Conservation (phyloP, 371 early-diverging fungal species). For the Apophysomyces ossiformis region DNA sequence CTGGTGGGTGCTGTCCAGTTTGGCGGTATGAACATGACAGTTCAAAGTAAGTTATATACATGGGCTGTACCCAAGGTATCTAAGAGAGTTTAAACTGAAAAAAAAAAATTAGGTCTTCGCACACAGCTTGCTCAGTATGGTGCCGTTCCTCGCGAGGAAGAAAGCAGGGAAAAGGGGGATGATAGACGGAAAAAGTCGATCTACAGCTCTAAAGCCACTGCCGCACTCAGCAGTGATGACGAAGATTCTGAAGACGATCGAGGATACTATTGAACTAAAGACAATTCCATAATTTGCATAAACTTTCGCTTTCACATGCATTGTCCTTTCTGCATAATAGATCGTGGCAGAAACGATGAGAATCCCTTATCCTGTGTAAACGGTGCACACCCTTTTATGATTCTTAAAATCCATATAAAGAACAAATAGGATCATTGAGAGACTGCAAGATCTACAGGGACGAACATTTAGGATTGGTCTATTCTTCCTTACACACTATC, state of each 20-base stretch:
- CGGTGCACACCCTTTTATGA: too few relatives aligned
- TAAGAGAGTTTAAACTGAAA: too few relatives aligned
- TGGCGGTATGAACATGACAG: constrained; percentile 83
- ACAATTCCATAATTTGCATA: background rate
- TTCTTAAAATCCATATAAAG: too few relatives aligned
- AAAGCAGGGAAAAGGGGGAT: constrained; percentile 22
- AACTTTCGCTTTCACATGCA: background rate
- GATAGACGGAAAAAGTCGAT: constrained; percentile 35
- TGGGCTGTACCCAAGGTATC: background rate
- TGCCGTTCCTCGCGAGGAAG: constrained; percentile 49
- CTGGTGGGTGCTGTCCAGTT: constrained; percentile 80
- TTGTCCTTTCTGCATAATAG: too few relatives aligned
- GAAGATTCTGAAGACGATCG: constrained; percentile 57
- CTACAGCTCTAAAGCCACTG: constrained; percentile 54
- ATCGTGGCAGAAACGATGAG: too few relatives aligned
- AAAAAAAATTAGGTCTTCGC: constrained; percentile 30
- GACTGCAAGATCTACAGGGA: too few relatives aligned
- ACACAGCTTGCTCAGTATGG: constrained; percentile 41
- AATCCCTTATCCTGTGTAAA: too few relatives aligned
- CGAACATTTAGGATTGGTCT: too few relatives aligned
- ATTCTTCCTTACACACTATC: too few relatives aligned
- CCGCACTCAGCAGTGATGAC: constrained; percentile 66
- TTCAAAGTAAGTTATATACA: constrained; percentile 53
- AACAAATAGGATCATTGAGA: too few relatives aligned
- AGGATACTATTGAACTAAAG: constrained; percentile 41